Conservation (phyloP, 2,329 filamentous ascomycete genomes). For the Penicillium thymicola region DNA sequence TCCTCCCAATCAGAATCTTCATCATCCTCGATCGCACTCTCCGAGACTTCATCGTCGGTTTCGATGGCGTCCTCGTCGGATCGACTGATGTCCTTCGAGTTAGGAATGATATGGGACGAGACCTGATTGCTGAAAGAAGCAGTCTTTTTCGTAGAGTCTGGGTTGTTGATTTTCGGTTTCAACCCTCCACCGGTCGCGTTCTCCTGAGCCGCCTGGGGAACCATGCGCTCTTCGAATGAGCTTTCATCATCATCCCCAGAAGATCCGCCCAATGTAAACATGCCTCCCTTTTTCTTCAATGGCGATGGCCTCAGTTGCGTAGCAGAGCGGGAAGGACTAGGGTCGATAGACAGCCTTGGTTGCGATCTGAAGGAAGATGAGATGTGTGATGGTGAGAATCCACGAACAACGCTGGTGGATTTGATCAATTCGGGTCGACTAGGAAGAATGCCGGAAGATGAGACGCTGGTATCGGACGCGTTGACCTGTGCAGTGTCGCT, state of each 20-base stretch:
- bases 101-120: slow-evolving; percentile 62
- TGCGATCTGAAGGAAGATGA: slow-evolving; percentile 66
- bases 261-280: slow-evolving; percentile 72
- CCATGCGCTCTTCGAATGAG: slow-evolving; percentile 65
- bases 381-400: slow-evolving; percentile 75
- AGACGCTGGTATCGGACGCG: slow-evolving; percentile 61
- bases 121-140: slow-evolving; percentile 79
- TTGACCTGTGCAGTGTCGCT: slow-evolving; percentile 43
- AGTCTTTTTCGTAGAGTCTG: slow-evolving; percentile 62
- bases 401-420: slow-evolving; percentile 71
- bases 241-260: slow-evolving; percentile 81
- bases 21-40: slow-evolving; percentile 75
- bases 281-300: slow-evolving; percentile 64
- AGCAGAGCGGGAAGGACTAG: slow-evolving; percentile 55
- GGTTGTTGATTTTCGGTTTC: slow-evolving; percentile 35
- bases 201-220: slow-evolving; percentile 47
- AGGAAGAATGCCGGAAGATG: slow-evolving; percentile 47
- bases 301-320: slow-evolving; percentile 56
- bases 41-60: slow-evolving; percentile 66
- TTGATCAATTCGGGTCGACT: slow-evolving; percentile 51
- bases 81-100: slow-evolving; percentile 52
- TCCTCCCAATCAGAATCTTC: slow-evolving; percentile 62
- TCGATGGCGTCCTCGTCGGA: slow-evolving; percentile 58
- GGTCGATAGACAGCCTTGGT: slow-evolving; percentile 52
- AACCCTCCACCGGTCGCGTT: slow-evolving; percentile 55